These are phyloP conservation scores for Rhazya stricta DNA, from an alignment of 257 asterid genomes.

Conservation along the genomic window DNA sequence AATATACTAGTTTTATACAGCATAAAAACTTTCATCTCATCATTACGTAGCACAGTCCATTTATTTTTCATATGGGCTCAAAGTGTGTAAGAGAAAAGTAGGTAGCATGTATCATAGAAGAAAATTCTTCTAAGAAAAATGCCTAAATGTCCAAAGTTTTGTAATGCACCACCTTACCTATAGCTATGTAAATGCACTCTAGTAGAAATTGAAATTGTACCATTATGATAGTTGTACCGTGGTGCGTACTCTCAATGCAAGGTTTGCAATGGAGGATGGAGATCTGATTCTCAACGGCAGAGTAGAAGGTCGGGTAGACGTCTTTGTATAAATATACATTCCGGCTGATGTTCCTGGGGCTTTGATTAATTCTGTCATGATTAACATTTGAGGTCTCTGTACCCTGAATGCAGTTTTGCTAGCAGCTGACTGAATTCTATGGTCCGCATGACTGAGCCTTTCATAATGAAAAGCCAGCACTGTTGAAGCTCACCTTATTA, in stretches of 20 bases:
- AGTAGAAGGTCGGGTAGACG: neutral
- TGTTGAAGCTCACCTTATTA: too few relatives aligned
- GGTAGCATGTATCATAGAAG: constrained; percentile 36
- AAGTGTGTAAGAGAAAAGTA: constrained; percentile 43
- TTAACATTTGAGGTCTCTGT: too few relatives aligned
- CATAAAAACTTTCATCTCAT: constrained; percentile 28
- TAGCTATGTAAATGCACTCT: constrained; percentile 33
- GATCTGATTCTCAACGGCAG: neutral
- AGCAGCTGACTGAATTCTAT: too few relatives aligned
- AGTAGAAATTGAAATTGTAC: constrained; percentile 15
- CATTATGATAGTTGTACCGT: neutral
- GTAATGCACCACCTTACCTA: constrained; percentile 8
- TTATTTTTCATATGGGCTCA: constrained; percentile 62
- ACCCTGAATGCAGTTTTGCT: too few relatives aligned
- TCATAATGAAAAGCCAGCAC: too few relatives aligned
- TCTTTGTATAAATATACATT: neutral
- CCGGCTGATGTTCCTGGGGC: too few relatives aligned
- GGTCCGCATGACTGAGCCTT: too few relatives aligned
- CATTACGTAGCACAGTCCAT: constrained; percentile 47
- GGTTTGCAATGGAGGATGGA: neutral
- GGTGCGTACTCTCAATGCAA: neutral
- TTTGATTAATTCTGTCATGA: too few relatives aligned
- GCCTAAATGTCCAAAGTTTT: constrained; percentile 25
- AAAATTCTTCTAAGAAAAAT: constrained; percentile 20
- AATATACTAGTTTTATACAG: constrained; percentile 25